Base-by-base conservation (phyloP, 345 rosid species). In the Physaria fendleri region DNA sequence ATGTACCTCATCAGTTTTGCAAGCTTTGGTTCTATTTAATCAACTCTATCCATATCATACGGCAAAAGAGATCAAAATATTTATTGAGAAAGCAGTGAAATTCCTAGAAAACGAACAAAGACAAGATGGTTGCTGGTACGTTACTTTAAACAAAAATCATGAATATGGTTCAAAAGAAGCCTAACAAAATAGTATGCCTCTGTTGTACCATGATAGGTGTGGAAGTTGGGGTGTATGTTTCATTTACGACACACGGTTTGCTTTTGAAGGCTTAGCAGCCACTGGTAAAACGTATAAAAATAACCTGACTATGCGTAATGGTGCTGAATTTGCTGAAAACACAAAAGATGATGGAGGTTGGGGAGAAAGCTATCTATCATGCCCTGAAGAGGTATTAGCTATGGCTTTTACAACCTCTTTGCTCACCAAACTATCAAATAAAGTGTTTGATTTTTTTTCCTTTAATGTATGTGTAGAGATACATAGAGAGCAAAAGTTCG, bases 81-180 rank as follows among this genome's bases (percentile, higher is more conserved):
- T 66, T 62, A 72, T 82, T 5, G 11, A 12, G 6, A 80, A 76
- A 22, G 85, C 74, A 0, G 71, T 62, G 2, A 3, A 50, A 9
- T 82, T 35, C 54, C 30, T 82, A 5, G 77, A 77, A 66, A 22
- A 41, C 43, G 47, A 62, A 52, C 85, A 82, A 59, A 76, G 38
- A 4, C 56, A 61, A 1, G 83, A 84, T 14, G 87, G 87, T 47
- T 79, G 78, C 42, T 82, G 92, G 84, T 79, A n/a, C n/a, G n/a
- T n/a, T n/a, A 62, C n/a, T n/a, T n/a, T n/a, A n/a, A n/a, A n/a
- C n/a, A n/a, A n/a, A n/a, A n/a, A n/a, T n/a, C n/a, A n/a, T n/a
- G n/a, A n/a, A n/a, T n/a, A n/a, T n/a, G n/a, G n/a, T n/a, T n/a
- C n/a, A n/a, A n/a, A n/a, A n/a, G n/a, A n/a, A n/a, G n/a, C n/a